phyloP scores from a whole-genome alignment of 768 basidiomycete species.

The Cubamyces sp. region DNA sequence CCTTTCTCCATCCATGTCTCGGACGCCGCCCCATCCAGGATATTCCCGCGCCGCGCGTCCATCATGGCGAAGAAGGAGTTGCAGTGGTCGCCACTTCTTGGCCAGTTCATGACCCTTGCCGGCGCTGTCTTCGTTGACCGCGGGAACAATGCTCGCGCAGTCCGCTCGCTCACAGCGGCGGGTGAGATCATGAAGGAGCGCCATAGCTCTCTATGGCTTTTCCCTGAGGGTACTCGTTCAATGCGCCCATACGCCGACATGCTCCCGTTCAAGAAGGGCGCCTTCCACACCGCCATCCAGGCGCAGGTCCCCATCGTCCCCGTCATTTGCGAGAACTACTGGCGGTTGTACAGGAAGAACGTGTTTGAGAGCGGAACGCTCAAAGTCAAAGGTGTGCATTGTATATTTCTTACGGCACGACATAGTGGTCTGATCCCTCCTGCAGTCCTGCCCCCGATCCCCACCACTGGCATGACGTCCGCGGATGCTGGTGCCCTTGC shows the following conservation, averaged over 20 bases:
- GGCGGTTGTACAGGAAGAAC: slow-evolving; percentile 78
- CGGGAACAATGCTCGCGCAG: slow-evolving; percentile 73
- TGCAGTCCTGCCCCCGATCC: slow-evolving; percentile 87
- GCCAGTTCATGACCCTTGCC: slow-evolving; percentile 87
- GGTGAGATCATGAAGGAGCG: slow-evolving; percentile 75
- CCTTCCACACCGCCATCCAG: slow-evolving; percentile 94
- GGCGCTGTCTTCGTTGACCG: slow-evolving; percentile 93
- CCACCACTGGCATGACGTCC: slow-evolving; percentile 70
- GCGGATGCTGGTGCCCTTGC: slow-evolving; percentile 74
- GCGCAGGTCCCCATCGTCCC: slow-evolving; percentile 90
- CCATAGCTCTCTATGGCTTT: slow-evolving; percentile 86
- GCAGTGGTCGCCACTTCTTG: slow-evolving; percentile 79
- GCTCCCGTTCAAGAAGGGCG: slow-evolving; percentile 95
- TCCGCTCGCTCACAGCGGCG: slow-evolving; percentile 75
- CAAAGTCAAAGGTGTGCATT: slow-evolving; percentile 74
- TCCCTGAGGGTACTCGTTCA: slow-evolving; percentile 94
- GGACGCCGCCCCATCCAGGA: slow-evolving; percentile 43
- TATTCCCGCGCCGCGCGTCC: slow-evolving; percentile 80
- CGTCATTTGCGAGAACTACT: slow-evolving; percentile 93
- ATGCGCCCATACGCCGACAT: slow-evolving; percentile 65
- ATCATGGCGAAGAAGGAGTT: slow-evolving; percentile 95
- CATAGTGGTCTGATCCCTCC: slow-evolving; percentile 8
- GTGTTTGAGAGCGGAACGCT: slow-evolving; percentile 77
- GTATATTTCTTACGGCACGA: neutral
- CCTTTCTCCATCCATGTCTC: slow-evolving; percentile 9